These are phyloP conservation scores for Hevea brasiliensis DNA, from an alignment of 345 rosid genomes.

Conservation along the genomic window DNA sequence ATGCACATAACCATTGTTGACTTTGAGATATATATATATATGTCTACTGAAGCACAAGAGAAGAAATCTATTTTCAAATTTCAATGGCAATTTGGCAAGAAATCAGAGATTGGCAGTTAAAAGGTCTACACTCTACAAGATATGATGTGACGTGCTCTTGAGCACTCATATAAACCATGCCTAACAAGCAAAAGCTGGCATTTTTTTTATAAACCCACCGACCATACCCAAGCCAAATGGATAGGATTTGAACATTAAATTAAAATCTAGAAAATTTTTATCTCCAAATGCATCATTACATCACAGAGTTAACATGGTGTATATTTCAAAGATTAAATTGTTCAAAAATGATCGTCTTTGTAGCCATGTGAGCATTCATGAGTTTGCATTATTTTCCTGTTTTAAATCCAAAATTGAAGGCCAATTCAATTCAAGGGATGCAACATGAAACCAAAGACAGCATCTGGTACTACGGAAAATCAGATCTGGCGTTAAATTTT, in stretches of 20 bases:
- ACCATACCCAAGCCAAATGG: constrained; percentile 10
- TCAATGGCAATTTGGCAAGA: constrained; percentile 14
- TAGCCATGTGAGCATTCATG: constrained; percentile 5
- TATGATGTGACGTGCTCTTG: not conserved
- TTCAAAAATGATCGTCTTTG: not conserved
- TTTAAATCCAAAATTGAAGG: not conserved
- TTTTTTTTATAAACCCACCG: constrained; percentile 13
- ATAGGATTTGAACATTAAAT: constrained; percentile 10
- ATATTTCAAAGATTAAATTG: not conserved
- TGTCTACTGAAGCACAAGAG: not conserved
- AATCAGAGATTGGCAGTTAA: constrained; percentile 6
- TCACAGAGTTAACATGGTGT: too few relatives aligned
- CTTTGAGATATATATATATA: not conserved
- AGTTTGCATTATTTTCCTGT: too few relatives aligned
- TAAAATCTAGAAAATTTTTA: too few relatives aligned
- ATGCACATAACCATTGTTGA: not conserved
- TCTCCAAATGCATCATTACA: too few relatives aligned
- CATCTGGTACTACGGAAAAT: constrained; percentile 30
- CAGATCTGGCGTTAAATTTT: constrained; percentile 24
- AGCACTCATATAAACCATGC: not conserved
- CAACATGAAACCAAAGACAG: not conserved
- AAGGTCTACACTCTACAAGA: not conserved
- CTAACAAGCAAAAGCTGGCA: constrained; percentile 28
- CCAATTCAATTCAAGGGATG: too few relatives aligned
- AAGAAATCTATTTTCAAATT: not conserved